phyloP scores from a whole-genome alignment of 164 flowering plant genomes.

The Macadamia integrifolia region DNA sequence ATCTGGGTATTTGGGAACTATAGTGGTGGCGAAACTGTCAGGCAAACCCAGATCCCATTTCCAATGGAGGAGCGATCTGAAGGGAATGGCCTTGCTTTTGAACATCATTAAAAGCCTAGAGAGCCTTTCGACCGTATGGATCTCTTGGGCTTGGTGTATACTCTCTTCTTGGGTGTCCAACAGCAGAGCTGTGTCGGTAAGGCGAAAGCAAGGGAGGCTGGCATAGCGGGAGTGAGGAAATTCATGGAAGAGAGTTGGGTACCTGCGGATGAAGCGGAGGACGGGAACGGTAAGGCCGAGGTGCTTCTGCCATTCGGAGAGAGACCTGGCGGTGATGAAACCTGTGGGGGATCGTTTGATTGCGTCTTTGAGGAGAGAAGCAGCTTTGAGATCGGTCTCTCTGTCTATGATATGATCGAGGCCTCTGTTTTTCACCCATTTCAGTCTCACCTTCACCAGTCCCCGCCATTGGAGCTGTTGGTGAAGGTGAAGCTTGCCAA shows the following conservation, averaged over 20 bases:
- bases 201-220: slow-evolving; percentile 56
- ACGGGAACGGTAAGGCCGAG: slow-evolving; percentile 96
- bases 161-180: slow-evolving; percentile 50
- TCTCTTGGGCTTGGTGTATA: slow-evolving; percentile 33
- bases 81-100: slow-evolving; percentile 37
- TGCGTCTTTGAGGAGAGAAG: slow-evolving; percentile 85
- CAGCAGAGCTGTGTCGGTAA: slow-evolving; percentile 54
- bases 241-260: slow-evolving; percentile 75
- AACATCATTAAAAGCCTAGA: slow-evolving; percentile 70
- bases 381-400: slow-evolving; percentile 93
- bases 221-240: slow-evolving; percentile 62
- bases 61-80: slow-evolving; percentile 50
- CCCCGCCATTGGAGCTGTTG: slow-evolving; percentile 17
- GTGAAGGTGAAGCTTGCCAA: not conserved
- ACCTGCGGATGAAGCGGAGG: slow-evolving; percentile 81
- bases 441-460: slow-evolving; percentile 60
- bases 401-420: slow-evolving; percentile 81
- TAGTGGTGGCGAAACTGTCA: slow-evolving; percentile 41
- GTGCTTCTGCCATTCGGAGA: slow-evolving; percentile 64
- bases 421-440: slow-evolving; percentile 83
- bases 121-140: slow-evolving; percentile 52
- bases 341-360: slow-evolving; percentile 69
- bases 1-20: slow-evolving; percentile 54
- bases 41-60: slow-evolving; percentile 93
- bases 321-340: slow-evolving; percentile 52